These are phyloP conservation scores for Arthrinium puccinioides DNA, from an alignment of 2,329 filamentous ascomycete species.

Conservation along the genomic window DNA sequence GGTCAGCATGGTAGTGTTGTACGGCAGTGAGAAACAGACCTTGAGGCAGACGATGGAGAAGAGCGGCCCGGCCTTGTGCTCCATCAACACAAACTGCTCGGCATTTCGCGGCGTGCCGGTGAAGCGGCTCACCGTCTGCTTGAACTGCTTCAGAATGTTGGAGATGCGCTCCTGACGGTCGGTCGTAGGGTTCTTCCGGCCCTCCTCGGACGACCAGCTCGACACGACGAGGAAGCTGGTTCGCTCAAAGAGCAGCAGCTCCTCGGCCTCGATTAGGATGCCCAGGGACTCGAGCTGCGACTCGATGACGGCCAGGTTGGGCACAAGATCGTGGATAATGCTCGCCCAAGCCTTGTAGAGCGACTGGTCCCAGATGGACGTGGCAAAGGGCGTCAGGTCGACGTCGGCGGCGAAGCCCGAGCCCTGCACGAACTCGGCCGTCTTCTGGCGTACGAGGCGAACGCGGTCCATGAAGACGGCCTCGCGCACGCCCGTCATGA, in stretches of 20 bases:
- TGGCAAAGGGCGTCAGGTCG: slow-evolving; percentile 81
- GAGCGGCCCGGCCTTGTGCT: slow-evolving; percentile 65
- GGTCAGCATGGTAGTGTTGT: neutral
- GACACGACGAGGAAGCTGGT: slow-evolving; percentile 97
- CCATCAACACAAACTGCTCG: slow-evolving; percentile 74
- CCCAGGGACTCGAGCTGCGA: slow-evolving; percentile 76
- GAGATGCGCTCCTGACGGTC: slow-evolving; percentile 91
- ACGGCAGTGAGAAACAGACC: neutral
- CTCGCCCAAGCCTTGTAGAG: slow-evolving; percentile 97
- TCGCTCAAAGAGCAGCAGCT: slow-evolving; percentile 89
- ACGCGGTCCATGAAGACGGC: slow-evolving; percentile 80
- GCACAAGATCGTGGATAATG: slow-evolving; percentile 97
- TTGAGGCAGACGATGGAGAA: slow-evolving; percentile 95
- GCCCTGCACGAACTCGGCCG: slow-evolving; percentile 43
- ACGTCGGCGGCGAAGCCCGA: slow-evolving; percentile 38
- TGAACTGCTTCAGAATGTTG: slow-evolving; percentile 98
- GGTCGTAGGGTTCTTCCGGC: slow-evolving; percentile 74
- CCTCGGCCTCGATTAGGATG: slow-evolving; percentile 81
- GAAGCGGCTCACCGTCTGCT: slow-evolving; percentile 72
- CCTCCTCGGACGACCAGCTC: slow-evolving; percentile 71
- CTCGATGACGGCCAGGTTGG: slow-evolving; percentile 84
- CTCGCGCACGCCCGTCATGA: slow-evolving; percentile 71
- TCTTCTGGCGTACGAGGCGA: slow-evolving; percentile 68
- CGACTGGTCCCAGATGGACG: slow-evolving; percentile 97
- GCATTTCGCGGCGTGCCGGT: slow-evolving; percentile 74